A percentile compares a stretch with the other conserved stretches of the same genome.
Conservation (phyloP, 2,329 filamentous ascomycete genomes). For the Alternaria rosae region DNA sequence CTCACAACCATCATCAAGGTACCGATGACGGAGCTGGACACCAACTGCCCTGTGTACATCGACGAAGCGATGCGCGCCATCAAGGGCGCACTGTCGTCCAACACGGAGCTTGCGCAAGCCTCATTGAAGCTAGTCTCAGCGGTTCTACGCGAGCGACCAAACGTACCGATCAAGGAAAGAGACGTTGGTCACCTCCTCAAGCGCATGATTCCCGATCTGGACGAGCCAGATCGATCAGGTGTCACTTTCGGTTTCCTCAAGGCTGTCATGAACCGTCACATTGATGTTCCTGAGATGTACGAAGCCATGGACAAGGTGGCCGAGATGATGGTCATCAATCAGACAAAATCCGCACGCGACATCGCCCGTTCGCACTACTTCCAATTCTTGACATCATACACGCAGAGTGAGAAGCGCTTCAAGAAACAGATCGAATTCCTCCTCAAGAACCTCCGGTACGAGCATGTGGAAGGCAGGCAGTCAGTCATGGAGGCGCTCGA, state of each 20-base stretch:
- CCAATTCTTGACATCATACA: constrained; percentile 93
- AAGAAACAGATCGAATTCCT: constrained; percentile 88
- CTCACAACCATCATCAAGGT: constrained; percentile 85
- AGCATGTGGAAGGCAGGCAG: constrained; percentile 84
- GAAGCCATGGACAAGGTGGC: constrained; percentile 84
- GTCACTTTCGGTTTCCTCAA: constrained; percentile 94
- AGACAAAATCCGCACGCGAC: constrained; percentile 86
- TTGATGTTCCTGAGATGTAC: constrained; percentile 88
- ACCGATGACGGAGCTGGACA: constrained; percentile 73
- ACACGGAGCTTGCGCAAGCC: constrained; percentile 84
- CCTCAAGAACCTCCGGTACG: constrained; percentile 88
- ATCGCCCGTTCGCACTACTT: constrained; percentile 89
- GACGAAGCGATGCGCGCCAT: constrained; percentile 85
- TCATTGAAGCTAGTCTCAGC: constrained; percentile 87
- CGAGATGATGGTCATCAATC: constrained; percentile 94
- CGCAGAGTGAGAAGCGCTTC: constrained; percentile 88
- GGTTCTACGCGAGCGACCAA: constrained; percentile 80
- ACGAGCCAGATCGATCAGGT: constrained; percentile 89
- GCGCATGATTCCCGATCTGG: constrained; percentile 85
- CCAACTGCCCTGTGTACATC: constrained; percentile 78
- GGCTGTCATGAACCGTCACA: constrained; percentile 81
- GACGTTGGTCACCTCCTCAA: constrained; percentile 83
- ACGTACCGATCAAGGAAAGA: constrained; percentile 78
- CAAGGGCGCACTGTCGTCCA: constrained; percentile 77
- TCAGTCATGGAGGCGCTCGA: constrained; percentile 94